phyloP scores from a whole-genome alignment of 192 early-diverging fungal genomes.

The Lobosporangium transversale region DNA sequence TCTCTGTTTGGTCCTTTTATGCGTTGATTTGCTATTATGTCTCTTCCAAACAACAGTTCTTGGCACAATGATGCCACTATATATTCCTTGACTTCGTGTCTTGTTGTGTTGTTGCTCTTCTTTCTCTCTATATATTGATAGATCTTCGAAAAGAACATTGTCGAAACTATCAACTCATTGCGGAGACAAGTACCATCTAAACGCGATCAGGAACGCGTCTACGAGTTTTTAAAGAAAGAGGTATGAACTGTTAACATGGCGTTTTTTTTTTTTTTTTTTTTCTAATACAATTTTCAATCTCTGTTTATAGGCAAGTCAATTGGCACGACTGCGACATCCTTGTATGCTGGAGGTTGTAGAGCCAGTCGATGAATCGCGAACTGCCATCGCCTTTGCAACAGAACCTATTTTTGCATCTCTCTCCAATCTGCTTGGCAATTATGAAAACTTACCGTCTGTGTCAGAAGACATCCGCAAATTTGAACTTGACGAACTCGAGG shows the following conservation, averaged over 20 bases:
- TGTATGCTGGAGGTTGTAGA: slow-evolving; percentile 80
- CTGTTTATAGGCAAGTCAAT: slow-evolving; percentile 66
- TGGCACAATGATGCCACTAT: slow-evolving; percentile 9
- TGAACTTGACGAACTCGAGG: slow-evolving; percentile 82
- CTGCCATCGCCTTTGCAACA: slow-evolving; percentile 77
- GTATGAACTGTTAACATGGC: slow-evolving; percentile 42
- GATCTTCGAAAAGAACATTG: slow-evolving; percentile 79
- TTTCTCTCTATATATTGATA: slow-evolving; percentile 19
- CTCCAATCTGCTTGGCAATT: slow-evolving; percentile 69
- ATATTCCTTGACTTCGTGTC: slow-evolving; percentile 33
- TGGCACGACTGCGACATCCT: slow-evolving; percentile 82
- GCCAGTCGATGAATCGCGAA: slow-evolving; percentile 73
- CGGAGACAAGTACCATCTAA: slow-evolving; percentile 57
- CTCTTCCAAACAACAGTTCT: not conserved
- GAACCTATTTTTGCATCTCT: slow-evolving; percentile 76
- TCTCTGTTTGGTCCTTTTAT: not conserved
- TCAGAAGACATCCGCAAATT: slow-evolving; percentile 61
- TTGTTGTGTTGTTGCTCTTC: slow-evolving; percentile 1
- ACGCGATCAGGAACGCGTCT: slow-evolving; percentile 57
- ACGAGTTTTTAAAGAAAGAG: slow-evolving; percentile 70
- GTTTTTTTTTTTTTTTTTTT: not conserved
- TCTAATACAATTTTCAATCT: slow-evolving; percentile 47
- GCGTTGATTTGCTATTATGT: not conserved
- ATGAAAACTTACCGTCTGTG: slow-evolving; percentile 55
- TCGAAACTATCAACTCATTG: slow-evolving; percentile 63